Conservation (phyloP, 169 alveolate species). For the Plasmodium gonderi region DNA sequence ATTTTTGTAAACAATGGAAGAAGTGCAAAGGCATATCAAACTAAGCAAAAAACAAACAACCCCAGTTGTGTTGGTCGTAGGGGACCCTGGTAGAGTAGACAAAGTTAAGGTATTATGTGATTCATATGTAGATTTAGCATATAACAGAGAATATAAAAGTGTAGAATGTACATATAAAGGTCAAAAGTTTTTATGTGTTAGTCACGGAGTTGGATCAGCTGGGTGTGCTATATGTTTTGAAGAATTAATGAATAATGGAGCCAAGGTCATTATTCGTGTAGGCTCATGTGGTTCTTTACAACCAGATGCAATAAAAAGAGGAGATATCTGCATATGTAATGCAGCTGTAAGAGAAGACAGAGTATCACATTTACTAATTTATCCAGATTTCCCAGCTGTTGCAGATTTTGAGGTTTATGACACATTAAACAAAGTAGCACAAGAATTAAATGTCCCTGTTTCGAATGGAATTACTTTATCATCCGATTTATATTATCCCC, state of each 20-base stretch:
- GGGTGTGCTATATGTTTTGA: slow-evolving; percentile 77
- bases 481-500: slow-evolving; percentile 65
- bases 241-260: slow-evolving; percentile 72
- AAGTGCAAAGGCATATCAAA: slow-evolving; percentile 44
- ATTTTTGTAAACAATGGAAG: not conserved
- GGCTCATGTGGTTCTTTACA: slow-evolving; percentile 77
- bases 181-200: slow-evolving; percentile 70
- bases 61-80: slow-evolving; percentile 75
- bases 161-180: slow-evolving; percentile 63
- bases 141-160: slow-evolving; percentile 72
- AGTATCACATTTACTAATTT: slow-evolving; percentile 66
- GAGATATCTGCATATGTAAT: slow-evolving; percentile 69
- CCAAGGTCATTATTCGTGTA: slow-evolving; percentile 65
- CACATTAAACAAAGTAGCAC: slow-evolving; percentile 48
- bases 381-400: slow-evolving; percentile 75
- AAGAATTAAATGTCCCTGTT: slow-evolving; percentile 43
- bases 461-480: slow-evolving; percentile 64
- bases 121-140: slow-evolving; percentile 73
- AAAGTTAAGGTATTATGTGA: slow-evolving; percentile 63
- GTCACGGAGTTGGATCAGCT: slow-evolving; percentile 77
- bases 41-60: slow-evolving; percentile 22
- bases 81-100: slow-evolving; percentile 78
- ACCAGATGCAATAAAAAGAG: slow-evolving; percentile 71
- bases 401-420: slow-evolving; percentile 71
- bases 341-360: slow-evolving; percentile 77